A percentile compares a stretch with the other conserved stretches of the same genome.
Evolutionary conservation across 306 rosid genomes (phyloP).

Genomic region (Heteromeles arbutifolia): DNA sequence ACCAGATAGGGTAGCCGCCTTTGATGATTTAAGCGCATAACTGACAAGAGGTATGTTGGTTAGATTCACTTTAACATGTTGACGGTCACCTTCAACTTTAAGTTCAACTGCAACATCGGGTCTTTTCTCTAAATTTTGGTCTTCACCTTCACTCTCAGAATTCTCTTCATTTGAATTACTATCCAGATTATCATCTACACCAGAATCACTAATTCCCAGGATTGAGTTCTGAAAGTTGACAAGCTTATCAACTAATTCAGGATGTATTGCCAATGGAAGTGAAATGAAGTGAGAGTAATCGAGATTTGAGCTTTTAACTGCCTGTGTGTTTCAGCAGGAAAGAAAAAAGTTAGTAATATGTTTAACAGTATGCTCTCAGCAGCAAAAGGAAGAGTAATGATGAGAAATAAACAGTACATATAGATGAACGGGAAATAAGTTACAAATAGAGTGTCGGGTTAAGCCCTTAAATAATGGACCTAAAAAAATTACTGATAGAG

Average conservation of each 20-base stretch:
- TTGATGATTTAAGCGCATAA: slow-evolving; percentile 57
- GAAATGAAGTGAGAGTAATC: slow-evolving; percentile 92
- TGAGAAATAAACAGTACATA: background rate
- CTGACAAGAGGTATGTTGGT: slow-evolving; percentile 56
- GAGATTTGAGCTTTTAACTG: slow-evolving; percentile 61
- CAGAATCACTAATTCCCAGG: slow-evolving; percentile 41
- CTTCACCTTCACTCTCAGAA: slow-evolving; percentile 37
- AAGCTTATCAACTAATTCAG: slow-evolving; percentile 78
- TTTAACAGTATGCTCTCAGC: background rate
- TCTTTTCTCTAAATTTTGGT: slow-evolving; percentile 35
- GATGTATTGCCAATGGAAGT: slow-evolving; percentile 89
- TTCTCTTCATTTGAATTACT: slow-evolving; percentile 41
- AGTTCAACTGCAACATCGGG: slow-evolving; percentile 56
- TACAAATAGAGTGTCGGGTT: background rate
- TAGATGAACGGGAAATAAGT: background rate
- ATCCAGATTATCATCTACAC: slow-evolving; percentile 31
- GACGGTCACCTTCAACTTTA: slow-evolving; percentile 32
- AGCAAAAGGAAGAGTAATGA: background rate
- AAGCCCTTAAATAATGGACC: background rate
- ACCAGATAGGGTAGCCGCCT: slow-evolving; percentile 47
- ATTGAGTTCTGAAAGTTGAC: slow-evolving; percentile 58
- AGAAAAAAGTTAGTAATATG: background rate
- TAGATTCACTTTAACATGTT: slow-evolving; percentile 47
- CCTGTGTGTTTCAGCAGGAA: slow-evolving; percentile 32
- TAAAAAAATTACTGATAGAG: slow-evolving; percentile 8